A percentile compares a stretch with the other conserved stretches of the same genome.
phyloP scores from a whole-genome alignment of 345 rosid species.

The Citrus trifoliata region DNA sequence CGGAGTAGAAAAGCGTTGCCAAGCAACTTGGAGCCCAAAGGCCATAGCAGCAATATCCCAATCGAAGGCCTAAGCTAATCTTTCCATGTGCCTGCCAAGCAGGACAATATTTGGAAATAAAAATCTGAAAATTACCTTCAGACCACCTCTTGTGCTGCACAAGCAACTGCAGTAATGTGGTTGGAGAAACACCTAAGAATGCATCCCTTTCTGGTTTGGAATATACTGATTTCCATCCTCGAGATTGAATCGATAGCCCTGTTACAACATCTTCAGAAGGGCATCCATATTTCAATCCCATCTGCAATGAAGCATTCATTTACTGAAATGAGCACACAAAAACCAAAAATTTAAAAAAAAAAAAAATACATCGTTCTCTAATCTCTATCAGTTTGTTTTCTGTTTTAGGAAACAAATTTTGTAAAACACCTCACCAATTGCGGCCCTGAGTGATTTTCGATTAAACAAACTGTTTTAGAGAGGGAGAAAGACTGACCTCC shows the following conservation, averaged over 20 bases:
- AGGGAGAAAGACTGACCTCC: slow-evolving; percentile 35
- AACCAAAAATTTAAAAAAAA: no score
- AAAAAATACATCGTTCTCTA: background rate
- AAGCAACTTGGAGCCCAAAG: slow-evolving; percentile 48
- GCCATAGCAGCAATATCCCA: slow-evolving; percentile 41
- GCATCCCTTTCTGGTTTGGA: slow-evolving; percentile 48
- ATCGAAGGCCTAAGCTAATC: slow-evolving; percentile 42
- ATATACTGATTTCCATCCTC: slow-evolving; percentile 74
- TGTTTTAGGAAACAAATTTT: background rate
- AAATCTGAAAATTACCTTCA: slow-evolving; percentile 67
- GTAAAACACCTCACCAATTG: no score
- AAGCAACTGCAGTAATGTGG: slow-evolving; percentile 50
- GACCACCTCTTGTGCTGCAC: slow-evolving; percentile 83
- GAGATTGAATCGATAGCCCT: slow-evolving; percentile 63
- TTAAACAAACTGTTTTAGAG: no score
- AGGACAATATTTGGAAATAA: slow-evolving; percentile 59
- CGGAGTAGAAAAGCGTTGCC: slow-evolving; percentile 24
- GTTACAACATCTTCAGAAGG: slow-evolving; percentile 81
- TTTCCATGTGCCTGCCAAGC: slow-evolving; percentile 43
- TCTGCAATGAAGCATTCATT: slow-evolving; percentile 34
- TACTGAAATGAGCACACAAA: background rate
- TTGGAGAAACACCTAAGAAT: slow-evolving; percentile 60
- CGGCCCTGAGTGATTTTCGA: no score
- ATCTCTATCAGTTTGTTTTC: background rate
- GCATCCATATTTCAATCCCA: slow-evolving; percentile 68